phyloP scores from a whole-genome alignment of 768 basidiomycete species.

The Lenzites betulinus region DNA sequence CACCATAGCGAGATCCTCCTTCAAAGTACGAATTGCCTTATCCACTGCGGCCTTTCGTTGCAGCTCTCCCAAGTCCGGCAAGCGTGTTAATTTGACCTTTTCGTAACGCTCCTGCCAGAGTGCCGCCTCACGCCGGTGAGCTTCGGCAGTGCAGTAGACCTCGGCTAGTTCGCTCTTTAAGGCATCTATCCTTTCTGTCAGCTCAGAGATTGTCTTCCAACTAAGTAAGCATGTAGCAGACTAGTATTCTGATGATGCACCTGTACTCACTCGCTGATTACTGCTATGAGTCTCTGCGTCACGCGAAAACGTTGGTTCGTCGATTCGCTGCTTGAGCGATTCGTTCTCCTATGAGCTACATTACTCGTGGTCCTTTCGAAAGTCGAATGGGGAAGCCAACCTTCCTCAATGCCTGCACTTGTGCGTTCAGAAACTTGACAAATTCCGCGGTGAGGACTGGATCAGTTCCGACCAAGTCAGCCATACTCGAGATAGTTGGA shows the following conservation, averaged over 20 bases:
- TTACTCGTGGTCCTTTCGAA: not conserved
- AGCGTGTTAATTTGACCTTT: not conserved
- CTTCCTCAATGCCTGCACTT: conserved; percentile 9
- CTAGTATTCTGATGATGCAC: too few relatives aligned
- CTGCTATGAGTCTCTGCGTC: not conserved
- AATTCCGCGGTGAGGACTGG: conserved; percentile 7
- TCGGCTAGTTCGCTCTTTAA: not conserved
- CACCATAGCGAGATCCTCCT: not conserved
- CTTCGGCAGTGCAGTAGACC: not conserved
- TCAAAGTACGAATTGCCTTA: not conserved
- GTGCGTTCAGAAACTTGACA: conserved; percentile 9
- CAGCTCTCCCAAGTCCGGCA: not conserved
- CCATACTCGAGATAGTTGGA: not conserved
- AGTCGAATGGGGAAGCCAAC: not conserved
- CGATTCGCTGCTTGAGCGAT: not conserved
- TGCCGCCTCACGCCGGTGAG: not conserved
- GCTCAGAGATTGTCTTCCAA: not conserved
- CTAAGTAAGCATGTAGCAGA: not conserved
- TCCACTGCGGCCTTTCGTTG: not conserved
- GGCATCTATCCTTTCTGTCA: not conserved
- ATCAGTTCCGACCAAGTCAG: not conserved
- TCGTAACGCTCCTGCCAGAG: conserved; percentile 3
- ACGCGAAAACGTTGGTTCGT: not conserved
- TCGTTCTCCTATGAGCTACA: not conserved
- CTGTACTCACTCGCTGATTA: too few relatives aligned